Conservation (phyloP, 2,329 filamentous ascomycete genomes). For the Seiridium unicorne region DNA sequence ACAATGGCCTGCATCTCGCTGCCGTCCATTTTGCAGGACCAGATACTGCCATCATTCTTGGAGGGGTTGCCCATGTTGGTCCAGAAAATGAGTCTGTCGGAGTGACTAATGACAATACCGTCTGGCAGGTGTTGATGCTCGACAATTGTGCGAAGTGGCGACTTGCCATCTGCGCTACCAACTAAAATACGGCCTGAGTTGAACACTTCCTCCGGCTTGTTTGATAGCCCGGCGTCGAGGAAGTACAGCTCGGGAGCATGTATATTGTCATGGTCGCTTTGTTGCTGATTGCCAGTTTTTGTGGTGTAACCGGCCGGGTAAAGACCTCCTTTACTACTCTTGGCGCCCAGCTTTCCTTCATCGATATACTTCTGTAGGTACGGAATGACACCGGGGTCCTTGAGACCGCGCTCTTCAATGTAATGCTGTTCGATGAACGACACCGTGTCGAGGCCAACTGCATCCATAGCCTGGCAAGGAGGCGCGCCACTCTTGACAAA, state of each 20-base stretch:
- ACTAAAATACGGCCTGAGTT: background rate
- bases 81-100: conserved; percentile 42
- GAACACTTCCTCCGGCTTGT: conserved; percentile 1
- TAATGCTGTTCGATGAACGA: conserved; percentile 24
- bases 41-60: conserved; percentile 39
- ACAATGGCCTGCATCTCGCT: conserved; percentile 41
- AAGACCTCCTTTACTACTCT: conserved; percentile 22
- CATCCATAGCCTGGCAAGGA: conserved; percentile 31
- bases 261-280: conserved; percentile 1
- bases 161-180: conserved; percentile 3
- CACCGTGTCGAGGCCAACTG: conserved; percentile 30
- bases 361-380: conserved; percentile 26
- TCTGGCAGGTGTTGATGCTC: conserved; percentile 34
- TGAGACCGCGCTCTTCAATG: conserved; percentile 13
- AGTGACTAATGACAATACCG: conserved; percentile 37
- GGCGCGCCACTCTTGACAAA: conserved; percentile 27
- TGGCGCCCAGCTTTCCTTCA: conserved; percentile 25
- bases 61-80: conserved; percentile 45
- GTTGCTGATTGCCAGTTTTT: background rate
- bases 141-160: background rate
- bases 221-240: conserved; percentile 3
- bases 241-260: conserved; percentile 4
- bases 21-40: conserved; percentile 48
- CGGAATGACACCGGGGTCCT: conserved; percentile 9
- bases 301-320: conserved; percentile 2